Conservation (phyloP, 331 rosid species). For the Acacia pycnantha region DNA sequence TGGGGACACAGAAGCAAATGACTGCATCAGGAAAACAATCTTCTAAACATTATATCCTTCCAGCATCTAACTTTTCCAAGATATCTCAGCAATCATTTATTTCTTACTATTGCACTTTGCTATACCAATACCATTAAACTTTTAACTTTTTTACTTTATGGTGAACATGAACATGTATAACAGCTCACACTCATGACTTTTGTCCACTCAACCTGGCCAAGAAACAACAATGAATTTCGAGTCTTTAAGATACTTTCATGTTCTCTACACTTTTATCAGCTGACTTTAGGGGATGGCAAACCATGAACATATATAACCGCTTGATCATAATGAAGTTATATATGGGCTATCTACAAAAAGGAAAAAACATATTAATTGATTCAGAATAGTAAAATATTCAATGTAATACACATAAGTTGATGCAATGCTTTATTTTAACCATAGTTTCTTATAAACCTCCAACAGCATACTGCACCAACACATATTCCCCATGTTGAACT, state of each 20-base stretch:
- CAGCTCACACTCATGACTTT: not conserved
- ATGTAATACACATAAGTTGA: too few species aligned
- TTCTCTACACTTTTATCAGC: slow-evolving; percentile 75
- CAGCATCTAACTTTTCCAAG: slow-evolving; percentile 3
- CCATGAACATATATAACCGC: too few species aligned
- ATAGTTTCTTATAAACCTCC: too few species aligned
- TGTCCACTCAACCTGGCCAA: not conserved
- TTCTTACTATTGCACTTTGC: slow-evolving; percentile 14
- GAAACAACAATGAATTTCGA: slow-evolving; percentile 23
- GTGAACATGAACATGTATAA: not conserved
- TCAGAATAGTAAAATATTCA: too few species aligned
- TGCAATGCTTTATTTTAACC: too few species aligned
- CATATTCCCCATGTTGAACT: too few species aligned
- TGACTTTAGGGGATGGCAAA: too few species aligned
- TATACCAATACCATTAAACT: not conserved
- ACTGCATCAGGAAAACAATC: slow-evolving; percentile 6
- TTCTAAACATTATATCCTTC: slow-evolving; percentile 20
- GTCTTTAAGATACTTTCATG: slow-evolving; percentile 67
- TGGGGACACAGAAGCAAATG: not conserved
- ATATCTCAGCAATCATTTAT: slow-evolving; percentile 9
- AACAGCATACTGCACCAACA: too few species aligned
- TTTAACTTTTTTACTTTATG: slow-evolving; percentile 5
- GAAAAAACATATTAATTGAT: too few species aligned
- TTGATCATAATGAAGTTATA: too few species aligned
- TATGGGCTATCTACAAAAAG: too few species aligned